phyloP scores from a whole-genome alignment of 2,329 filamentous ascomycete genomes.

The Alternaria panax region DNA sequence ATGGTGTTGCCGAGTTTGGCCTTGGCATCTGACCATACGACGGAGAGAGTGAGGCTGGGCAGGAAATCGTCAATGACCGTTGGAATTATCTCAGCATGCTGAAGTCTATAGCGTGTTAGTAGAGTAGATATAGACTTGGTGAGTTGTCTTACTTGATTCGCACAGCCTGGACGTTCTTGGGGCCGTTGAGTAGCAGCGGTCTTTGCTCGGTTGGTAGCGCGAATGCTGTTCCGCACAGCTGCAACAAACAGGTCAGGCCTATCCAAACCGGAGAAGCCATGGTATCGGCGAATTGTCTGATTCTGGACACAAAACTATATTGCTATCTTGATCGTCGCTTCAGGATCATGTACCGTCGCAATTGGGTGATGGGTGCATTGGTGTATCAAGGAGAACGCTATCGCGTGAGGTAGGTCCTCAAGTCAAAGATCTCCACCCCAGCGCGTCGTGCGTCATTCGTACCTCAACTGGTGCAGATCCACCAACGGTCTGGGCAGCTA shows the following conservation, averaged over 20 bases:
- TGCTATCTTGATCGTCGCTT: background rate
- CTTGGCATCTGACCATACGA: constrained; percentile 56
- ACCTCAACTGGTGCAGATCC: constrained; percentile 35
- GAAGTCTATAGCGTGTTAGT: constrained; percentile 37
- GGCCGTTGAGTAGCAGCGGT: constrained; percentile 22
- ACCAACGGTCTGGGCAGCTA: constrained; percentile 17
- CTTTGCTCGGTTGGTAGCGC: constrained; percentile 42
- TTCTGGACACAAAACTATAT: background rate
- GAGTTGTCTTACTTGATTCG: constrained; percentile 34
- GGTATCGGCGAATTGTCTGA: background rate
- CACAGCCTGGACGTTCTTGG: constrained; percentile 33
- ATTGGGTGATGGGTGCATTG: background rate
- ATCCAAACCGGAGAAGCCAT: constrained; percentile 26
- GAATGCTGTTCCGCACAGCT: constrained; percentile 20
- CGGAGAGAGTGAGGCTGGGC: constrained; percentile 60
- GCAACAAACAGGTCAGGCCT: constrained; percentile 25
- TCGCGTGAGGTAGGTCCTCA: constrained; percentile 24
- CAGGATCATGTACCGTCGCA: background rate
- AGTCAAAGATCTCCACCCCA: constrained; percentile 21
- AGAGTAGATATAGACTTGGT: background rate
- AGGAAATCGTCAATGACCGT: constrained; percentile 67
- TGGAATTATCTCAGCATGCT: constrained; percentile 51
- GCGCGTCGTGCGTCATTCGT: constrained; percentile 34
- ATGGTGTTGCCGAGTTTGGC: constrained; percentile 62
- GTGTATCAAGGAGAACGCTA: constrained; percentile 7